Evolutionary conservation across 2,329 filamentous ascomycete genomes (phyloP), one percentile per base, ranked within the genome.

Genomic region (Pseudodiploospora longispora): DNA sequence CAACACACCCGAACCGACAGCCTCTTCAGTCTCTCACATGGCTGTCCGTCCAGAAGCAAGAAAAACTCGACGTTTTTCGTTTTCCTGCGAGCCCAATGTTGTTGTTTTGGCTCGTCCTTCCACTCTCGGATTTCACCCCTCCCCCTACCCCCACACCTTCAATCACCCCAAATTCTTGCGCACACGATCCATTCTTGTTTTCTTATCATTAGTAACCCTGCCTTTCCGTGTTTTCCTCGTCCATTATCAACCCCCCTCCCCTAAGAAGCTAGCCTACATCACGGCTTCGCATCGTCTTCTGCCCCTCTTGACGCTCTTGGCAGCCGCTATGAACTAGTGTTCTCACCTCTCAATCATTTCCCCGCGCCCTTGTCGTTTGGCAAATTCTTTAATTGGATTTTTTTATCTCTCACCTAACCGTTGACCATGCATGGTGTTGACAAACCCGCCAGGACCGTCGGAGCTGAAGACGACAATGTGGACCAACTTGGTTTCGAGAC

Each of bases 401-500:
- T 46, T 43, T 40, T 40, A 40, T 9, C 38, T 39, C 6, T n/a
- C 35, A n/a, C 30, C 31, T 34, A 38, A 7, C 33, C 38, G 52
- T 54, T 55, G 54, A 60, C 50, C 55, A 69, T 73, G 66, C 64
- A 65, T 52, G 64, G 63, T 60, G 65, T 76, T 78, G 71, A 80
- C 73, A 63, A 68, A 57, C 62, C 63, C 55, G 66, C 60, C 65
- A 80, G 76, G 68, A 69, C 75, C 62, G 66, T 74, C 57, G 65
- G 73, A 48, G 60, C 71, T 57, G 83, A 86, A 54, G 85, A 91
- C 60, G 84, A 88, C 63, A 75, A 72, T 58, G 72, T 74, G 62
- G 85, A 90, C 65, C 82, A 87, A 56, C 84, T 88, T 63, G 87
- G 87, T 62, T 86, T 85, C 64, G 85, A 87, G 57, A 90, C 87